phyloP scores from a whole-genome alignment of 1,284 basidiomycete species.

The Naganishia sp. region DNA sequence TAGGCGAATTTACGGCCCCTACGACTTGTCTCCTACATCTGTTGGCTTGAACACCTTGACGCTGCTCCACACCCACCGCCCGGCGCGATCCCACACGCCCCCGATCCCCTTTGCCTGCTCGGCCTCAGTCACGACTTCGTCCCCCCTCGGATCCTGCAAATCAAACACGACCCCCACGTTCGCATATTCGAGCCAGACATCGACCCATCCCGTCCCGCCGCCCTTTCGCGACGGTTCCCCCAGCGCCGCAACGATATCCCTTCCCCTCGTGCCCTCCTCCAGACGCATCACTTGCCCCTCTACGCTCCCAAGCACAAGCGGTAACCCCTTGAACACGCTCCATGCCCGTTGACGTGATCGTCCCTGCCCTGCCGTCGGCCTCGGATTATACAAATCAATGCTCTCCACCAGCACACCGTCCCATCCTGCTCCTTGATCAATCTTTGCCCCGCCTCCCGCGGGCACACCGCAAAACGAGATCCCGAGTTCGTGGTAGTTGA shows the following conservation, averaged over 20 bases:
- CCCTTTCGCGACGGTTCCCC: constrained; percentile 86
- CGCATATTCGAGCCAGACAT: constrained; percentile 90
- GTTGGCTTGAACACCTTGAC: constrained; percentile 45
- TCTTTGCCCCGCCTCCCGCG: constrained; percentile 56
- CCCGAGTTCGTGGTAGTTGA: constrained; percentile 76
- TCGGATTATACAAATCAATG: constrained; percentile 75
- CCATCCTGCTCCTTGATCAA: constrained; percentile 58
- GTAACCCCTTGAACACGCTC: constrained; percentile 16
- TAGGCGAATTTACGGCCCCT: background rate
- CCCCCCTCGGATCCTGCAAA: constrained; percentile 43
- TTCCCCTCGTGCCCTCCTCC: constrained; percentile 63
- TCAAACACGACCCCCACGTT: constrained; percentile 56
- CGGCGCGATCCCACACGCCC: constrained; percentile 51
- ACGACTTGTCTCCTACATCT: background rate
- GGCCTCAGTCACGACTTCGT: constrained; percentile 39
- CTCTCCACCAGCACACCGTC: constrained; percentile 64
- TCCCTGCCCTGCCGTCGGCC: constrained; percentile 17
- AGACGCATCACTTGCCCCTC: constrained; percentile 54
- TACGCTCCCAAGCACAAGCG: constrained; percentile 19
- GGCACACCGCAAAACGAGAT: constrained; percentile 73
- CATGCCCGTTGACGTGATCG: constrained; percentile 28
- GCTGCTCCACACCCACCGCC: constrained; percentile 47
- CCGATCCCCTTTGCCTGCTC: constrained; percentile 45
- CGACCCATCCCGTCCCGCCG: constrained; percentile 79
- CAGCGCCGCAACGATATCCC: constrained; percentile 68